Evolutionary conservation across 2,329 filamentous ascomycete genomes (phyloP).

Genomic region (Penicillium sp.): DNA sequence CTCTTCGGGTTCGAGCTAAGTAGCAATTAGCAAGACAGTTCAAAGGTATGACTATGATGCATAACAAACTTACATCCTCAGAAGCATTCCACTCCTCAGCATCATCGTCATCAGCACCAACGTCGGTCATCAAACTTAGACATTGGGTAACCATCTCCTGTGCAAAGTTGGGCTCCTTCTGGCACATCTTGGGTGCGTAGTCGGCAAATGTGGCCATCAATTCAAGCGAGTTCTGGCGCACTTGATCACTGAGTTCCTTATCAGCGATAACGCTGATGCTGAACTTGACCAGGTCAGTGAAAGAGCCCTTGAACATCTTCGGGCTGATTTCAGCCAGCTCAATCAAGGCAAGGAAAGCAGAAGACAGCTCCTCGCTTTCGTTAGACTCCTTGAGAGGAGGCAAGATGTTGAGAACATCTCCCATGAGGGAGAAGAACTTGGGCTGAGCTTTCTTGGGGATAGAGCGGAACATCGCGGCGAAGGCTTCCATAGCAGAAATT

Average conservation of each 20-base stretch:
- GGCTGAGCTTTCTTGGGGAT: slow-evolving; percentile 82
- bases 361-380: slow-evolving; percentile 87
- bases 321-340: slow-evolving; percentile 92
- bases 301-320: slow-evolving; percentile 97
- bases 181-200: slow-evolving; percentile 90
- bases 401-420: slow-evolving; percentile 90
- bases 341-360: slow-evolving; percentile 86
- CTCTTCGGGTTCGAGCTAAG: slow-evolving; percentile 84
- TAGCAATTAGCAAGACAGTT: slow-evolving; percentile 25
- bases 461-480: slow-evolving; percentile 91
- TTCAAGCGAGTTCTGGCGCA: slow-evolving; percentile 91
- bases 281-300: slow-evolving; percentile 89
- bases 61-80: slow-evolving; percentile 69
- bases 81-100: slow-evolving; percentile 88
- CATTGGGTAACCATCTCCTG: slow-evolving; percentile 98
- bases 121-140: slow-evolving; percentile 95
- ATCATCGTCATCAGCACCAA: slow-evolving; percentile 92
- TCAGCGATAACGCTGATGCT: slow-evolving; percentile 92
- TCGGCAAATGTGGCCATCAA: slow-evolving; percentile 98
- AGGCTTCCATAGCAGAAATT: slow-evolving; percentile 93
- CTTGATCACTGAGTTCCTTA: slow-evolving; percentile 87
- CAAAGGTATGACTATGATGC: not conserved
- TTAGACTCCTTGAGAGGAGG: slow-evolving; percentile 89
- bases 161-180: slow-evolving; percentile 88
- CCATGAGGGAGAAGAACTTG: slow-evolving; percentile 84